phyloP scores from a whole-genome alignment of 495 filamentous ascomycete species.

The Aspergillus funiculosus region DNA sequence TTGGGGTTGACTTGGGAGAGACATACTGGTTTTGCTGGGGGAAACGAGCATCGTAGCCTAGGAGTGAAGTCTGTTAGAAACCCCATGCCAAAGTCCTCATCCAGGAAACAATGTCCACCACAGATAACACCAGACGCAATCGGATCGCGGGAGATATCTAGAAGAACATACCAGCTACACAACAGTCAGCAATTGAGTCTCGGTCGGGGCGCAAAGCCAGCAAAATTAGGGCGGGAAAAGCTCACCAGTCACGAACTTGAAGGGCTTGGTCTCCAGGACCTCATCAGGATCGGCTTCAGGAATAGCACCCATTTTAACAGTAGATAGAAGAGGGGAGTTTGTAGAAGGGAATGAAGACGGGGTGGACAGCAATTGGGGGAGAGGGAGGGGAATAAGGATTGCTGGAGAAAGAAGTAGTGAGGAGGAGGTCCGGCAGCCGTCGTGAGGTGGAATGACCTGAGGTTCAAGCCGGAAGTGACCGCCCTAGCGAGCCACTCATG shows the following conservation, averaged over 20 bases:
- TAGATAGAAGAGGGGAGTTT: slow-evolving; percentile 18
- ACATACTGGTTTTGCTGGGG: slow-evolving; percentile 91
- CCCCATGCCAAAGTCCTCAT: background rate
- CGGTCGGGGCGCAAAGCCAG: slow-evolving; percentile 23
- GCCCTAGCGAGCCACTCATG: slow-evolving; percentile 45
- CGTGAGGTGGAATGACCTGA: slow-evolving; percentile 27
- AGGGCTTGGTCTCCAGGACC: slow-evolving; percentile 88
- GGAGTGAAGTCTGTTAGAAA: slow-evolving; percentile 31
- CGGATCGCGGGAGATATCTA: slow-evolving; percentile 16
- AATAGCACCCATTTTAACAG: slow-evolving; percentile 47
- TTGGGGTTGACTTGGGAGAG: background rate
- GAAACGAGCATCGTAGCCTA: slow-evolving; percentile 98
- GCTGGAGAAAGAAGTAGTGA: slow-evolving; percentile 26
- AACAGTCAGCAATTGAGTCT: slow-evolving; percentile 44
- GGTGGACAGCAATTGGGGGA: slow-evolving; percentile 13
- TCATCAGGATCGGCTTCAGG: slow-evolving; percentile 83
- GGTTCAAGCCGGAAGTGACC: slow-evolving; percentile 34
- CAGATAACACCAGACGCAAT: slow-evolving; percentile 11
- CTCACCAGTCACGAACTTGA: slow-evolving; percentile 99
- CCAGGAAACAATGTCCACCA: slow-evolving; percentile 17
- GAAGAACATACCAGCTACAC: slow-evolving; percentile 41
- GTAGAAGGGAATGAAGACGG: slow-evolving; percentile 16
- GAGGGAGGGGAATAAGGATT: slow-evolving; percentile 24
- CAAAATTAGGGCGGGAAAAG: slow-evolving; percentile 25
- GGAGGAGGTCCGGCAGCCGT: slow-evolving; percentile 18